These are phyloP conservation scores for Sarocladiaceae sp. DNA, from an alignment of 2,329 filamentous ascomycete genomes.

Conservation along the genomic window DNA sequence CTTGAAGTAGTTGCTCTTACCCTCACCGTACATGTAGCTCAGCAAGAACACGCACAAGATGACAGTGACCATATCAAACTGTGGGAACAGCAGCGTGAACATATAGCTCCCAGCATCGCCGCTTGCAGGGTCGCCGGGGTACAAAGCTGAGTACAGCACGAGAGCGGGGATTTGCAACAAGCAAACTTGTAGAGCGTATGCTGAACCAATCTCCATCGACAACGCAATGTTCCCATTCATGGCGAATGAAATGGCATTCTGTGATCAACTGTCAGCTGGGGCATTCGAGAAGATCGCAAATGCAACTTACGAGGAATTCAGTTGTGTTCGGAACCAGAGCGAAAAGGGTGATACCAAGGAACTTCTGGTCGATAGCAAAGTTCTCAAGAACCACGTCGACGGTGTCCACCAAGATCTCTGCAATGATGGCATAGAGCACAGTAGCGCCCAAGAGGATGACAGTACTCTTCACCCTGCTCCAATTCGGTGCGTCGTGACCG, in stretches of 20 bases:
- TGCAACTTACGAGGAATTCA: conserved; percentile 75
- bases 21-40: conserved; percentile 96
- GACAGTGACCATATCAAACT: conserved; percentile 98
- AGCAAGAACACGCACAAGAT: conserved; percentile 94
- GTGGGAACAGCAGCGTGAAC: conserved; percentile 89
- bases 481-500: conserved; percentile 97
- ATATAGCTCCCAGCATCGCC: conserved; percentile 52
- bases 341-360: conserved; percentile 93
- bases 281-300: background rate
- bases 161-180: conserved; percentile 90
- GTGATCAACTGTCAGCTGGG: conserved; percentile 11
- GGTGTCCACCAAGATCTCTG: conserved; percentile 93
- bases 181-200: conserved; percentile 94
- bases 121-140: conserved; percentile 39
- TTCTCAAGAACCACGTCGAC: conserved; percentile 94
- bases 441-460: conserved; percentile 87
- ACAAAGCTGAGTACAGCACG: conserved; percentile 77
- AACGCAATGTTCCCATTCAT: conserved; percentile 99
- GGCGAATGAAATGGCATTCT: conserved; percentile 98
- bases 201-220: conserved; percentile 98
- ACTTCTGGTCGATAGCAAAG: conserved; percentile 92
- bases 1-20: conserved; percentile 99
- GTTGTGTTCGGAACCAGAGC: conserved; percentile 97
- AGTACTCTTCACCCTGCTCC: conserved; percentile 87
- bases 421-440: conserved; percentile 90